Base-by-base conservation (phyloP, 176 grass and related monocot species). In the Neostapfia colusana region DNA sequence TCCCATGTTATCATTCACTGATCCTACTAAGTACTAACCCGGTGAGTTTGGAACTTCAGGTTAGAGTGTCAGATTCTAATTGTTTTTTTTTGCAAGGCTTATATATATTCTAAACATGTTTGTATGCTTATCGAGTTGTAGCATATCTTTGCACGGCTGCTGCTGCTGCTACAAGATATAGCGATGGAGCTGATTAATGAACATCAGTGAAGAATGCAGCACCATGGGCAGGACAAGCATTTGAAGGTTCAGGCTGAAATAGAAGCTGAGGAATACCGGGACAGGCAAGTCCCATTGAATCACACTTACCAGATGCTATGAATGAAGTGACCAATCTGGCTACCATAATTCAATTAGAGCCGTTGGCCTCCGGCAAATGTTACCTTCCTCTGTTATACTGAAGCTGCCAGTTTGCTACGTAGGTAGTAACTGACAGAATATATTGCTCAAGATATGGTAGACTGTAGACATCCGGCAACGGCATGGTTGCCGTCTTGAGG, bases 171-270 rank as follows among this genome's bases (percentile, higher is more conserved):
- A 46, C 2, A 3, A 68, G 64, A 28, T 21, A 41, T 41, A 35
- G 13, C 43, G 51, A 7, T 27, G 24, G 26, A 61, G 58, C 58
- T 61, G 12, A 17, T 15, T 70, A 17, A 28, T 69, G n/a, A 69
- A 28, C 39, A 75, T 83, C 68, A 50, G 25, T 17, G 73, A 73
- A 39, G 6, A 31, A 50, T 46, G 57, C 12, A 53, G 24, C 28
- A 2, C 55, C 55, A 44, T 49, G 12, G 20, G 31, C n/a, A 14
- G 4, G 65, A 7, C 42, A 31, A 28, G 73, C 31, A 40, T 73
- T 41, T 51, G 31, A 40, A 46, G 28, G 16, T 63, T 76, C 56
- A 53, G 3, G 21, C 12, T 40, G 35, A 54, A 77, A 53, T 38
- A 7, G 12, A 24, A 26, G 14, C 18, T 3, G 39, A 37, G 8